These are phyloP conservation scores for Raffaelea arxii DNA, from an alignment of 2,329 filamentous ascomycete genomes.

Conservation along the genomic window DNA sequence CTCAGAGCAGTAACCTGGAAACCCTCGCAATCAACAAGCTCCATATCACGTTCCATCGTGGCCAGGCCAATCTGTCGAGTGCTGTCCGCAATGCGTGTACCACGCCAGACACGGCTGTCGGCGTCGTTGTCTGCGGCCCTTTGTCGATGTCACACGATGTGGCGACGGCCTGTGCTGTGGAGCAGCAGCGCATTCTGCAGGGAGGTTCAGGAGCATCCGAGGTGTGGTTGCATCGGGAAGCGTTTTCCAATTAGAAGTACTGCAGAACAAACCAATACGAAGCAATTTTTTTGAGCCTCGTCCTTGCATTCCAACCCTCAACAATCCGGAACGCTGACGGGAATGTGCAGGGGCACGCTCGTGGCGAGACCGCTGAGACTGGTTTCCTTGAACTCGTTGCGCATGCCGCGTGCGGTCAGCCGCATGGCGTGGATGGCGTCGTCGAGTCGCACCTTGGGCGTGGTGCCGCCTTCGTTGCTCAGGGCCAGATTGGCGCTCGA, in stretches of 20 bases:
- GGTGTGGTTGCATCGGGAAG: conserved; percentile 9
- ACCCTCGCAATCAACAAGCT: not conserved
- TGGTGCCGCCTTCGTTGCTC: conserved; percentile 31
- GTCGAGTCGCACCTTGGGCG: conserved; percentile 38
- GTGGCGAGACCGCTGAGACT: conserved; percentile 30
- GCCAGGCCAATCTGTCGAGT: not conserved
- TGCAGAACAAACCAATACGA: too few species aligned
- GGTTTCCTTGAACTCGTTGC: conserved; percentile 44
- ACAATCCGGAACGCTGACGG: conserved; percentile 42
- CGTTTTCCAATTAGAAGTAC: too few species aligned
- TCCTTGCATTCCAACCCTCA: too few species aligned
- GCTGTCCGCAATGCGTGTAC: not conserved
- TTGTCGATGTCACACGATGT: conserved; percentile 6
- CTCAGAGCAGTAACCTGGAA: not conserved
- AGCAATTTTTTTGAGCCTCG: too few species aligned
- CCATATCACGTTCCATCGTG: not conserved
- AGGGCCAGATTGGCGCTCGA: conserved; percentile 39
- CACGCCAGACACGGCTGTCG: not conserved
- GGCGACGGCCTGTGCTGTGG: not conserved
- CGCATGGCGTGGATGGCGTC: conserved; percentile 42
- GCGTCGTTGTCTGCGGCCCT: conserved; percentile 7
- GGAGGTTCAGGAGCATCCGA: conserved; percentile 2
- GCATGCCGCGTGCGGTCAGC: conserved; percentile 39
- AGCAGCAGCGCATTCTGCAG: conserved; percentile 5
- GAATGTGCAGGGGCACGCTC: conserved; percentile 38